Evolutionary conservation across 2,329 filamentous ascomycete genomes (phyloP).

Genomic region (Clarireedia monteithiana): DNA sequence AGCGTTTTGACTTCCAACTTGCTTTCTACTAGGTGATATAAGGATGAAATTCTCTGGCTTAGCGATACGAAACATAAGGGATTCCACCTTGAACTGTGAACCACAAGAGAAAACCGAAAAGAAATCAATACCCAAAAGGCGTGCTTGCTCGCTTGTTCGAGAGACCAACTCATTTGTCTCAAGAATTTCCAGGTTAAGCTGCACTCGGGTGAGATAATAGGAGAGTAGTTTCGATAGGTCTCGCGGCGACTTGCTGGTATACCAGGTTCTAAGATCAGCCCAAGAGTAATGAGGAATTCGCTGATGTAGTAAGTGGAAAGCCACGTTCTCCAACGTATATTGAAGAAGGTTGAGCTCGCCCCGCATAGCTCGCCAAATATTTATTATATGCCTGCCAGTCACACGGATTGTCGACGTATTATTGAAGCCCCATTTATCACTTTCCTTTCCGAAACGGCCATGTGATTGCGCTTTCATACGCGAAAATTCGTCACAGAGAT

Average conservation of each 20-base stretch:
- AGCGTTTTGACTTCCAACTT: slow-evolving; percentile 90
- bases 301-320: slow-evolving; percentile 80
- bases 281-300: slow-evolving; percentile 84
- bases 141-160: slow-evolving; percentile 87
- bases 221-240: slow-evolving; percentile 68
- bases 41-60: slow-evolving; percentile 94
- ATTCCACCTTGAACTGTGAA: slow-evolving; percentile 98
- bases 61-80: slow-evolving; percentile 95
- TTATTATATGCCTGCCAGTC: slow-evolving; percentile 94
- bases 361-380: slow-evolving; percentile 94
- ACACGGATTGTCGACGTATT: slow-evolving; percentile 86
- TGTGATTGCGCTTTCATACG: slow-evolving; percentile 79
- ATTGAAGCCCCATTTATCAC: slow-evolving; percentile 88
- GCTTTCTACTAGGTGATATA: slow-evolving; percentile 81
- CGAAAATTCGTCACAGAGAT: slow-evolving; percentile 86
- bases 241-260: slow-evolving; percentile 56
- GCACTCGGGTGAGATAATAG: slow-evolving; percentile 69
- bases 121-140: slow-evolving; percentile 89
- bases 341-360: slow-evolving; percentile 86
- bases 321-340: slow-evolving; percentile 94
- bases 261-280: slow-evolving; percentile 75
- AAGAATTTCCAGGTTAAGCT: slow-evolving; percentile 82
- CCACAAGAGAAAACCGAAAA: slow-evolving; percentile 92
- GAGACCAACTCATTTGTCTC: slow-evolving; percentile 84
- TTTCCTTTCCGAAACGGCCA: slow-evolving; percentile 77